A percentile compares a stretch with the other conserved stretches of the same genome.
Evolutionary conservation across 148 eudicot genomes (phyloP).

Genomic region (Rhododendron ovatum): DNA sequence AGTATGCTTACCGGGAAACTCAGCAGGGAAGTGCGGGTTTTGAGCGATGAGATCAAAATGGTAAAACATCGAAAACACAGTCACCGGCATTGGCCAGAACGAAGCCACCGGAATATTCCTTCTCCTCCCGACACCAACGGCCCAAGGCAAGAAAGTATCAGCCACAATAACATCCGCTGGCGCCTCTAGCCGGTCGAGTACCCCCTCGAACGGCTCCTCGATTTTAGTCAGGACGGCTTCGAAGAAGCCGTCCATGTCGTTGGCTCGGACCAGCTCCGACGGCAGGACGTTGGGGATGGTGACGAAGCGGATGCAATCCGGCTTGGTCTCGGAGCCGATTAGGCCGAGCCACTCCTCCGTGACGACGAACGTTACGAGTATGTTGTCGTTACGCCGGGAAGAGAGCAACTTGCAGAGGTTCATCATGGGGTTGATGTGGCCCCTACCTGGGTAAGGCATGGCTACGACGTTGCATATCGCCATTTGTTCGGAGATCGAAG

Average conservation of each 20-base stretch:
- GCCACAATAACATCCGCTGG: conserved; percentile 23
- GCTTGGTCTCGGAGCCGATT: conserved; percentile 11
- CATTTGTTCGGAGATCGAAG: neutral
- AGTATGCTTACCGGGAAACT: conserved; percentile 2
- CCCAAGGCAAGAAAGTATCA: conserved; percentile 30
- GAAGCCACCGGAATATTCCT: conserved; percentile 33
- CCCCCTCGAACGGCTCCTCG: conserved; percentile 30
- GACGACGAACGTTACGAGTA: conserved; percentile 12
- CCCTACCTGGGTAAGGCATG: conserved; percentile 23
- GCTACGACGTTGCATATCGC: conserved; percentile 12
- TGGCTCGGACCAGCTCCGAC: conserved; percentile 28
- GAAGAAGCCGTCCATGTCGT: conserved; percentile 19
- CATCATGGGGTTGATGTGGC: conserved; percentile 32
- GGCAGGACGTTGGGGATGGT: conserved; percentile 35
- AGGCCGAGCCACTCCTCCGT: conserved; percentile 31
- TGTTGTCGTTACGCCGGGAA: neutral
- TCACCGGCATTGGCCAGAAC: conserved; percentile 26
- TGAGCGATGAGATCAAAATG: conserved; percentile 21
- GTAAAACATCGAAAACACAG: conserved; percentile 19
- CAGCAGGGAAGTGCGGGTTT: conserved; percentile 23
- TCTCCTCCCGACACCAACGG: conserved; percentile 22
- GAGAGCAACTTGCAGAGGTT: conserved; percentile 17
- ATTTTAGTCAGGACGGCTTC: conserved; percentile 16
- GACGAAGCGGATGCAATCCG: conserved; percentile 11
- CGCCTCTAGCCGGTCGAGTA: conserved; percentile 17